Evolutionary conservation across 116 monocot genomes (phyloP), one percentile per base, ranked within the genome.

Genomic region (Iris pallida): DNA sequence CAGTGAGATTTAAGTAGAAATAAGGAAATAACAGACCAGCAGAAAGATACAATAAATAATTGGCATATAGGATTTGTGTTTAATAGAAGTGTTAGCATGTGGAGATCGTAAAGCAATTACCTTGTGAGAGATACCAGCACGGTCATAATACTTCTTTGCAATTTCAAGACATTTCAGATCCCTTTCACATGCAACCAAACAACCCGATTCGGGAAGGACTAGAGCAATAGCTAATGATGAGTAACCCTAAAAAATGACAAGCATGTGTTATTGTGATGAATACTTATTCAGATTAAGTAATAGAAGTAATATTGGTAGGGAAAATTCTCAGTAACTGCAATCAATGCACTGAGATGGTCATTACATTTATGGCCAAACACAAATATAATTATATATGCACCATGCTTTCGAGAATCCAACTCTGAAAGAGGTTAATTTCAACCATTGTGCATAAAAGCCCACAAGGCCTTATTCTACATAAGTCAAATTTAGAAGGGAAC

Each of bases 131-230:
- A 96, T 85, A 62, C 86, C 89, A 73, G 92, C 89, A 40, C 57
- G 76, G 55, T 78, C 76, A 77, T 92, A 96, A 78, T 92, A 92
- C 45, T 85, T 92, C 65, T 85, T 87, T 63, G 96, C 96, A 83
- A 91, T 71, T 87, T 92, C 80, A 66, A 96, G 76, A 55, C 79
- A 87, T 75, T 73, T 82, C 69, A 16, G 70, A 83, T 96, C 96
- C 81, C 79, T 89, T 80, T 96, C 92, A 74, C 96, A 96, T 75
- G 96, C 96, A 85, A 96, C 83, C 59, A 96, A 69, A 53, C 20
- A 17, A 16, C 96, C 96, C 51, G 92, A 87, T 64, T 92, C 85
- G 13, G 96, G 92, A 47, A 96, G 79, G 6, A 63, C 86, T 60
- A 89, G 80, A 66, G 96, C 92, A 71, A 96, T 55, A 55, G 96